Base-by-base conservation (phyloP, 202 grass and related monocot genomes). In the Schoenoplectus triqueter region DNA sequence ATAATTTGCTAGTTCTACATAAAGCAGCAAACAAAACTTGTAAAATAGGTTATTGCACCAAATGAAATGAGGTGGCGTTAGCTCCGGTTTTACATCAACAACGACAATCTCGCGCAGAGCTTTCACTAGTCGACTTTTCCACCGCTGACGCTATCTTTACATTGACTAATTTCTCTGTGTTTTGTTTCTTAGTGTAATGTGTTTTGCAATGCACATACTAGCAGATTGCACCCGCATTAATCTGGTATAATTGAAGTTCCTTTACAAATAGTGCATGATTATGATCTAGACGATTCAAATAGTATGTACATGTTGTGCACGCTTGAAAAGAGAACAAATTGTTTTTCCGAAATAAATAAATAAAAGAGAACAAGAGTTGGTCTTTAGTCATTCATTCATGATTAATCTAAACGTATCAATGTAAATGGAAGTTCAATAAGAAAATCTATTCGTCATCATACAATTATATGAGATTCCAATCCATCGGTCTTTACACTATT, bases 11-110 rank as follows among this genome's bases (percentile, higher is more conserved):
- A 65, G 19, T 18, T 66, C 21, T 66, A 69, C 40, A 17, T 39
- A 76, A 56, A 40, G 78, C 69, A 3, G 44, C 4, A 14, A 83
- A 83, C 57, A 83, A 69, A 83, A 55, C 80, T 83, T 83, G 80
- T 83, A 42, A 83, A 83, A 22, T 83, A 69, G 64, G 73, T 78
- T 17, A 78, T 78, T 78, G 54, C 73, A 78, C 64, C 41, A 83
- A 40, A 69, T 54, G 64, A 83, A 40, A 69, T 54, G 64, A 83
- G 80, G 80, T 83, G 80, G 80, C 69, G 80, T 69, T 83, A 69
- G 80, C 22, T 83, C 64, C 5, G 64, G 80, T 83, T 69, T 83
- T 68, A 20, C 48, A 69, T 83, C 80, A 69, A 69, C 45, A 83
- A 69, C 64, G 64, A 83, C 80, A 69, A 51, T 6, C 18, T 56